Evolutionary conservation across 495 filamentous ascomycete genomes (phyloP).

Genomic region (Hypoxylon trugodes): DNA sequence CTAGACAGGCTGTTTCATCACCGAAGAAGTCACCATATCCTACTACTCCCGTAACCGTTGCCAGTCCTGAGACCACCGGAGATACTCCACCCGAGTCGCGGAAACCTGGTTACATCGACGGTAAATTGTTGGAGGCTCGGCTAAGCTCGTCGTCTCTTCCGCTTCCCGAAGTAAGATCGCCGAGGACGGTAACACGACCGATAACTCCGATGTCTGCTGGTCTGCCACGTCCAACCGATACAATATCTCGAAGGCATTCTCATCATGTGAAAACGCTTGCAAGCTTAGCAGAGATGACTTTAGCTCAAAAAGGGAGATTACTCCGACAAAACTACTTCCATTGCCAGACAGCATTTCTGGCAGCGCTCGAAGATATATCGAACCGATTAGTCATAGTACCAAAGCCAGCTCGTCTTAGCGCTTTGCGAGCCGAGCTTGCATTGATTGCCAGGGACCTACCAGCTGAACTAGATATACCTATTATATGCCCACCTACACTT

Average conservation of each 20-base stretch:
- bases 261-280: conserved; percentile 57
- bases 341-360: conserved; percentile 74
- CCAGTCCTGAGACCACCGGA: conserved; percentile 26
- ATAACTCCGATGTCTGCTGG: conserved; percentile 61
- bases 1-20: conserved; percentile 40
- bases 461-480: conserved; percentile 78
- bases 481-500: conserved; percentile 74
- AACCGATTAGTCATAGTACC: conserved; percentile 77
- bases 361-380: conserved; percentile 78
- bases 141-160: conserved; percentile 71
- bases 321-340: conserved; percentile 78
- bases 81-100: conserved; percentile 33
- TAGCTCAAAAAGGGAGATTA: conserved; percentile 65
- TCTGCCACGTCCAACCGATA: conserved; percentile 60
- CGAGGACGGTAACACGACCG: conserved; percentile 53
- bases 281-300: conserved; percentile 63
- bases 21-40: conserved; percentile 41
- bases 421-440: conserved; percentile 76
- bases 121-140: conserved; percentile 57
- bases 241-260: conserved; percentile 54
- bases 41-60: conserved; percentile 23
- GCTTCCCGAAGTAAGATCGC: conserved; percentile 66
- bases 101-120: conserved; percentile 49
- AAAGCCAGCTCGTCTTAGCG: conserved; percentile 77
- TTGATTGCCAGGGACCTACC: conserved; percentile 77